Conservation (phyloP, 2,329 filamentous ascomycete genomes). For the Exophiala alcalophila region DNA sequence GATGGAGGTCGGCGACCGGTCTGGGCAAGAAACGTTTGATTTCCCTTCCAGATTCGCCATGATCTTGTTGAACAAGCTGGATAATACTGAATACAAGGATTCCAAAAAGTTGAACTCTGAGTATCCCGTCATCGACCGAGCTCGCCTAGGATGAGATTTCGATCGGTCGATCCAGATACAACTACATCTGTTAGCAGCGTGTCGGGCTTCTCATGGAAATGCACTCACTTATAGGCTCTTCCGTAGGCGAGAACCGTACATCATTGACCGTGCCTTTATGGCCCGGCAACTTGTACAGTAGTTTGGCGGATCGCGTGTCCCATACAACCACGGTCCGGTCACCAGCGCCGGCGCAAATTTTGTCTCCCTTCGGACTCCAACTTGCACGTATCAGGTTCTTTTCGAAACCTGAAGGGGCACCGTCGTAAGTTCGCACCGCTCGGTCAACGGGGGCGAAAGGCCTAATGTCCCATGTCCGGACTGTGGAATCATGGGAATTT, state of each 20-base stretch:
- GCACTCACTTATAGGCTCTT: conserved; percentile 81
- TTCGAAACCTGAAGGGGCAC: conserved; percentile 81
- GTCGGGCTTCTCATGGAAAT: conserved; percentile 4
- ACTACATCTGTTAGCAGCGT: conserved; percentile 52
- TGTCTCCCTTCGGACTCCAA: conserved; percentile 84
- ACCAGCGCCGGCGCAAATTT: conserved; percentile 81
- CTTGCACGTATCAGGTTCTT: conserved; percentile 88
- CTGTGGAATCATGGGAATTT: conserved; percentile 90
- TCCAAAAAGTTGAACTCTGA: neutral
- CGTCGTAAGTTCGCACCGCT: conserved; percentile 83
- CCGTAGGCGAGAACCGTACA: conserved; percentile 80
- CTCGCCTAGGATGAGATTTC: conserved; percentile 79
- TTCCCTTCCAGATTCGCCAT: too few species aligned
- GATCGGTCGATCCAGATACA: conserved; percentile 85
- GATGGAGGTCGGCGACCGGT: too few species aligned
- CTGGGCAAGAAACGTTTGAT: too few species aligned
- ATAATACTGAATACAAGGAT: too few species aligned
- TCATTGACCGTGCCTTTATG: conserved; percentile 95
- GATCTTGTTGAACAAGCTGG: too few species aligned
- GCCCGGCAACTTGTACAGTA: conserved; percentile 90
- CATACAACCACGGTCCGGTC: conserved; percentile 90
- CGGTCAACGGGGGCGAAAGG: conserved; percentile 89
- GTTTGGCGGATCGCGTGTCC: conserved; percentile 82
- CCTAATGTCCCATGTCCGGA: conserved; percentile 91
- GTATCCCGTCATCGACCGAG: conserved; percentile 55